Evolutionary conservation across 805 yeast species (phyloP).

Genomic region (Middelhovenomyces tepae): DNA sequence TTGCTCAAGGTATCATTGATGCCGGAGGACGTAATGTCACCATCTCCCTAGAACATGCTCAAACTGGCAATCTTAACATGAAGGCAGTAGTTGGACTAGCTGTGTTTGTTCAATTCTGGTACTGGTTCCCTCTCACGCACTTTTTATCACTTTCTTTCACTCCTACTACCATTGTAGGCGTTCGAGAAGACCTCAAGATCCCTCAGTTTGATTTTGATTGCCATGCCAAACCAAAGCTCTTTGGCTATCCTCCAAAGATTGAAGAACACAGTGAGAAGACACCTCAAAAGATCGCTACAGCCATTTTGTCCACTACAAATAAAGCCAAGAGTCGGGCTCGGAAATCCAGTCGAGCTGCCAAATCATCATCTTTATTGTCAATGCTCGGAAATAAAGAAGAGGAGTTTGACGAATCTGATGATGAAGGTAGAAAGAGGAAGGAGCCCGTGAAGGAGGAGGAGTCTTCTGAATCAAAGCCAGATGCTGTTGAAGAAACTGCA

Average conservation of each 20-base stretch:
- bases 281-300: constrained; percentile 84
- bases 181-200: constrained; percentile 72
- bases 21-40: constrained; percentile 99
- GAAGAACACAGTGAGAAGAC: constrained; percentile 74
- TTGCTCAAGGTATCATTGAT: constrained; percentile 95
- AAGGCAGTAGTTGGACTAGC: constrained; percentile 89
- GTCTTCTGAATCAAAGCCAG: constrained; percentile 11
- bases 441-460: constrained; percentile 22
- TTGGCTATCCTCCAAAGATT: constrained; percentile 82
- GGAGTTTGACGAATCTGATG: constrained; percentile 32
- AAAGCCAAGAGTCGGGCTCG: constrained; percentile 90
- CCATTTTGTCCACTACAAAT: constrained; percentile 87
- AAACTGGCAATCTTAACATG: constrained; percentile 82
- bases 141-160: constrained; percentile 85
- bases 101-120: constrained; percentile 90
- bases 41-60: constrained; percentile 76
- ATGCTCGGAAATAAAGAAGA: constrained; percentile 45
- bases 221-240: constrained; percentile 68
- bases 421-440: constrained; percentile 32
- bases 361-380: too few relatives aligned
- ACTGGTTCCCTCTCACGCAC: constrained; percentile 96
- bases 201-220: constrained; percentile 79
- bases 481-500: too few relatives aligned
- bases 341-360: constrained; percentile 45
- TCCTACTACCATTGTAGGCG: constrained; percentile 86